Conservation (phyloP, 139 green algal genomes). For the Chlorella sp. region DNA sequence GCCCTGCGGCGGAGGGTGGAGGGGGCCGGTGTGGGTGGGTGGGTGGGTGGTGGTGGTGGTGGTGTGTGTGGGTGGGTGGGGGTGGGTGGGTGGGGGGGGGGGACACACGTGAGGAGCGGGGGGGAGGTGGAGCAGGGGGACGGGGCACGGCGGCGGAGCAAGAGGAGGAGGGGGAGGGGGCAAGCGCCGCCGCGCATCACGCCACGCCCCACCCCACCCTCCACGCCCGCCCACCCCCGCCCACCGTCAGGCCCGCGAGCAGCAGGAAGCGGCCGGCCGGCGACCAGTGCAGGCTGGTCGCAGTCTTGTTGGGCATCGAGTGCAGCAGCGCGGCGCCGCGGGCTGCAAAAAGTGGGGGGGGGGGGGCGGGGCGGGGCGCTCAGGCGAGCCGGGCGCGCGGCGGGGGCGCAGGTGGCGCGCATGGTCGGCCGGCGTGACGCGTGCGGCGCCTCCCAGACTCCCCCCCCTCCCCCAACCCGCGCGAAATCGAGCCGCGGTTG, state of each 20-base stretch:
- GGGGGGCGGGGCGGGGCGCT: no score
- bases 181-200: background rate
- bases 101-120: background rate
- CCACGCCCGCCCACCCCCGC: background rate
- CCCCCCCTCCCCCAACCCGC: no score
- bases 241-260: conserved; percentile 88
- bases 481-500: no score
- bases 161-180: no score
- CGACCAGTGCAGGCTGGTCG: conserved; percentile 89
- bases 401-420: no score
- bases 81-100: background rate
- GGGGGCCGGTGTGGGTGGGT: no score
- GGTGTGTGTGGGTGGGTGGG: no score
- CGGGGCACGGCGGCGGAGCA: no score
- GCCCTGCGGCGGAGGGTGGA: conserved; percentile 5
- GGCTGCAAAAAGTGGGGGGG: background rate
- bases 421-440: no score
- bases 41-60: no score
- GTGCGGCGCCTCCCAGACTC: no score
- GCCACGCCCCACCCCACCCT: background rate
- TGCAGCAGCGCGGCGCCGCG: conserved; percentile 45
- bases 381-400: no score
- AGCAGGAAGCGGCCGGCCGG: conserved; percentile 90
- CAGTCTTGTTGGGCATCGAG: conserved; percentile 73
- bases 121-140: background rate